Base-by-base conservation (phyloP, 2,329 filamentous ascomycete species). In the Simplicillium sp. region DNA sequence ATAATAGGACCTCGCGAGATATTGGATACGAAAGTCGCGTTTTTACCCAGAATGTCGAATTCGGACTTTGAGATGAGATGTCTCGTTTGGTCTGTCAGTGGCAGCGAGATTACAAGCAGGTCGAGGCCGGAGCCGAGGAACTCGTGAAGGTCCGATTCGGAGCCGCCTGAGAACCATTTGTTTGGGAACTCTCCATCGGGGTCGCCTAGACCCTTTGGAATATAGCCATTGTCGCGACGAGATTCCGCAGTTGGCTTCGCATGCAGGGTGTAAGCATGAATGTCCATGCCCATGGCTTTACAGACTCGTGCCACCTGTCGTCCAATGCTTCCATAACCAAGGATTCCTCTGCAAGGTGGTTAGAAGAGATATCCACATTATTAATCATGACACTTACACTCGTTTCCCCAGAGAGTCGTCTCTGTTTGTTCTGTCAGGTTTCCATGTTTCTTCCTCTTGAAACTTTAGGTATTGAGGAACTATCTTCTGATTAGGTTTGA, bases 221-320 rank as follows among this genome's bases (percentile, higher is more conserved):
- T 74, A 61, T 82, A 90, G 7, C 77, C 74, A 12, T 62, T 55
- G 58, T 90, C 84, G 20, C 60, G 65, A 34, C 73, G 73, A 1
- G 78, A 82, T 41, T 80, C 79, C 0, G 78, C 72, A 0, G 83
- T 87, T 8, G 66, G 56, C n/a, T 82, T 79, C 1, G 82, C 74
- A 17, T 75, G 76, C 0, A 84, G 78, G 0, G 84, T 90, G 63
- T 84, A 88, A 1, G 84, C 85, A 54, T 87, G 68, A 1, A 90
- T 75, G 20, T 77, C 68, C 72, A 86, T 81, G 14, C 84, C 85
- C 50, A 87, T 59, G 2, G 81, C 80, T 12, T 67, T 68, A 11
- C 74, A 74, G 3, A 86, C 69, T 8, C 70, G 67, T 3, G 71
- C 73, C 4, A 62, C 63, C 43, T 77, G 72, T 1, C 73, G 63